Evolutionary conservation across 2,329 filamentous ascomycete species (phyloP), one percentile per base, ranked within the genome.

Genomic region (Lachnellula subtilissima): DNA sequence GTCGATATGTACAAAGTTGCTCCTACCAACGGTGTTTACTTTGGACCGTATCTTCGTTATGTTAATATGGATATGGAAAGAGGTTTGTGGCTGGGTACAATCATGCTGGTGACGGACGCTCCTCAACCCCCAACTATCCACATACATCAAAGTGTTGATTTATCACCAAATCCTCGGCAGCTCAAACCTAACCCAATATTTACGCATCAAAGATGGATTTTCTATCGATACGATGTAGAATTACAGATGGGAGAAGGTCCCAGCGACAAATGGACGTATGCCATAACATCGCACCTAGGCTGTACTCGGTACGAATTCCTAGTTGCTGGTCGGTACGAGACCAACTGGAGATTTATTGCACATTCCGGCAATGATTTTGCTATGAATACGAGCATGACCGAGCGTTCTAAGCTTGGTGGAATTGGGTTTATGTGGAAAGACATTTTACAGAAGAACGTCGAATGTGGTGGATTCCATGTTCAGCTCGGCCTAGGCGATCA

Each of bases 341-440:
- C 86, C 0, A 92, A 87, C 67, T 99, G 94, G 94, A 87, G 93
- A 23, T 97, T 97, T 70, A 88, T 97, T 65, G 90, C 92, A 11
- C 94, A 96, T 66, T 97, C 92, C 14, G 93, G 93, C 3, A 97
- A 97, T 68, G 94, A 99, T 70, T 99, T 97, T 71, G 88, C 91
- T 0, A 80, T 95, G 28, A 87, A 88, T 61, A 94, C 96, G 1
- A 91, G 86, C 60, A 87, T 91, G 53, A 91, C 88, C 59, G 94
- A 99, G 65, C 83, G 93, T 45, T 84, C 86, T 35, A 89, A 88
- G 65, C 81, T 97, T 1, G 94, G 94, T 32, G 94, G 94, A 1
- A 82, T 95, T 1, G 90, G 92, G 0, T 89, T 94, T 69, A 96
- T 99, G 93, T 99, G 94, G 94, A 97, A 97, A 68, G 94, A 99